Evolutionary conservation across 2,329 filamentous ascomycete genomes (phyloP).

Genomic region (Arthroderma sp.): DNA sequence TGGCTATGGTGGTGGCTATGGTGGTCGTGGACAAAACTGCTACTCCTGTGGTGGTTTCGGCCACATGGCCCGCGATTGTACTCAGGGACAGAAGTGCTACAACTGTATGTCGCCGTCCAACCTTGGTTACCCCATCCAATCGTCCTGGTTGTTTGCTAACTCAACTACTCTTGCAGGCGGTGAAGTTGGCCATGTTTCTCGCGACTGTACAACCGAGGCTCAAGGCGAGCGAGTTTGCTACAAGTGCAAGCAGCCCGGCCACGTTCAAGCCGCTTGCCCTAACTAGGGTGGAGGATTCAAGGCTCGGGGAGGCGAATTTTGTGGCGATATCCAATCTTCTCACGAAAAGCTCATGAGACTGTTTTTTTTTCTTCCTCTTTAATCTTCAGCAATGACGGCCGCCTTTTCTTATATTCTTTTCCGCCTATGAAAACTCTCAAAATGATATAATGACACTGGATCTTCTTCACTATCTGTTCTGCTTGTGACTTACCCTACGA

Average conservation of each 20-base stretch:
- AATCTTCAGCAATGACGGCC: background rate
- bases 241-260: slow-evolving; percentile 78
- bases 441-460: too few species aligned
- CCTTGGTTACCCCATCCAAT: slow-evolving; percentile 6
- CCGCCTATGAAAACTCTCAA: too few species aligned
- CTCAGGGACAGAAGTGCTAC: slow-evolving; percentile 99
- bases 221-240: slow-evolving; percentile 94
- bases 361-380: background rate
- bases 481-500: too few species aligned
- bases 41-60: slow-evolving; percentile 96
- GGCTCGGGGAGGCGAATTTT: background rate
- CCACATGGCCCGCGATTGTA: slow-evolving; percentile 97
- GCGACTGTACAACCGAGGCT: slow-evolving; percentile 90
- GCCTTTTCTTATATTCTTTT: too few species aligned
- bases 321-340: too few species aligned
- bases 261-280: slow-evolving; percentile 89
- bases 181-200: slow-evolving; percentile 86
- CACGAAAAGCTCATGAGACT: background rate
- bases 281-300: slow-evolving; percentile 41
- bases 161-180: slow-evolving; percentile 38
- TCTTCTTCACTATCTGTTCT: too few species aligned
- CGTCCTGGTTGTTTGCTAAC: background rate
- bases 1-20: slow-evolving; percentile 35
- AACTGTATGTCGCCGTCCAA: slow-evolving; percentile 52
- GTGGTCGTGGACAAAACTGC: slow-evolving; percentile 65